These are phyloP conservation scores for Datura wrightii DNA, from an alignment of 257 asterid species.

Conservation along the genomic window DNA sequence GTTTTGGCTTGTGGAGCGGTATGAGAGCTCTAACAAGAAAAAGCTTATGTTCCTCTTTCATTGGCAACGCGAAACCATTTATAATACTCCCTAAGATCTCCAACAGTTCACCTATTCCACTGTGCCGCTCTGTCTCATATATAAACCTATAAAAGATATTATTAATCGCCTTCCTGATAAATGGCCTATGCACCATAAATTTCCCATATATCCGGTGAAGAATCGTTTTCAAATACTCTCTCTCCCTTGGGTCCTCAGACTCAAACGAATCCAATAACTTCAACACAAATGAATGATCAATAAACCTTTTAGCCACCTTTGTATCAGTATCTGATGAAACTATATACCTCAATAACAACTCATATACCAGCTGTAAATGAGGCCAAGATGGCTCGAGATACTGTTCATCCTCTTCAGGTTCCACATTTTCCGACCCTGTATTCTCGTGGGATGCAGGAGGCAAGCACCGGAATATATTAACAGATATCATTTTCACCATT, in stretches of 20 bases:
- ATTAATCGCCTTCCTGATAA: slow-evolving; percentile 82
- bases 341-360: slow-evolving; percentile 70
- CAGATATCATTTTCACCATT: slow-evolving; percentile 70
- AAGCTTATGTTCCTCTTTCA: slow-evolving; percentile 96
- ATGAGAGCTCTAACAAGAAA: slow-evolving; percentile 79
- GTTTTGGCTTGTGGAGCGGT: slow-evolving; percentile 87
- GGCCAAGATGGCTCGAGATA: slow-evolving; percentile 80
- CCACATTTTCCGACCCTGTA: slow-evolving; percentile 59
- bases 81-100: slow-evolving; percentile 92
- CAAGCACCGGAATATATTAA: slow-evolving; percentile 68
- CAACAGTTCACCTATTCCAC: slow-evolving; percentile 83
- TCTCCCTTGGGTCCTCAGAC: slow-evolving; percentile 83
- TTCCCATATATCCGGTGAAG: slow-evolving; percentile 86
- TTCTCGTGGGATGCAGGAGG: slow-evolving; percentile 71
- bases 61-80: slow-evolving; percentile 89
- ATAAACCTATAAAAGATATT: slow-evolving; percentile 76
- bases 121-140: slow-evolving; percentile 75
- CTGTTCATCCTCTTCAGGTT: slow-evolving; percentile 75
- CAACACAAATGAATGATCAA: slow-evolving; percentile 73
- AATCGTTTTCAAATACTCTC: slow-evolving; percentile 86
- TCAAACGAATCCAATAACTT: slow-evolving; percentile 78
- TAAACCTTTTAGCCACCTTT: slow-evolving; percentile 70
- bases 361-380: slow-evolving; percentile 74
- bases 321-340: slow-evolving; percentile 75
- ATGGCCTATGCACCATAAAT: slow-evolving; percentile 92